A percentile compares a stretch with the other conserved stretches of the same genome.
These are phyloP conservation scores for Teunomyces tritomae DNA, from an alignment of 805 yeast species.

Conservation along the genomic window DNA sequence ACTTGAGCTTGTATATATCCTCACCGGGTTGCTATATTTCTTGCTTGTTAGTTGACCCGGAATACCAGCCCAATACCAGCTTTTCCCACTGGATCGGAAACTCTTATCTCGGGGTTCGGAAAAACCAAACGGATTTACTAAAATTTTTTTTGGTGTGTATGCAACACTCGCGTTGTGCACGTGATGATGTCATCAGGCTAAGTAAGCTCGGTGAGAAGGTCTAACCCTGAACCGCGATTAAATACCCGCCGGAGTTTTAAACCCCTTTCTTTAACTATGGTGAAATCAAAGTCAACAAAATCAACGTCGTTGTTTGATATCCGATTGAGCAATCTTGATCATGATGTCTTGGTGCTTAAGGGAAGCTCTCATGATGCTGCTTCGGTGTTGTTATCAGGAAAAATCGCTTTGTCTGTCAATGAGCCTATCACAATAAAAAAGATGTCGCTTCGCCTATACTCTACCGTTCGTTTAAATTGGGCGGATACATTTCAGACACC, in stretches of 20 bases:
- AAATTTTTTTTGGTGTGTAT: neutral
- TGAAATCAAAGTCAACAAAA: conserved; percentile 13
- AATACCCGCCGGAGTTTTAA: neutral
- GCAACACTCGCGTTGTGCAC: neutral
- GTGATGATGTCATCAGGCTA: neutral
- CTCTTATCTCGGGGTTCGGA: no score
- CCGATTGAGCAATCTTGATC: conserved; percentile 64
- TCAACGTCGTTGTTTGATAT: conserved; percentile 42
- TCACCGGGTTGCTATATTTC: no score
- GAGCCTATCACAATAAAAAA: conserved; percentile 74
- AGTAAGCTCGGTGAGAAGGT: neutral
- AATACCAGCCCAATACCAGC: no score
- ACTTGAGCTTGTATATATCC: no score
- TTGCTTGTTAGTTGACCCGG: no score
- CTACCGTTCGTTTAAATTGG: conserved; percentile 66
- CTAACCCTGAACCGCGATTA: neutral
- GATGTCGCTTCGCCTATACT: conserved; percentile 61
- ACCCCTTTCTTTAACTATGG: neutral
- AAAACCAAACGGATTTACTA: no score
- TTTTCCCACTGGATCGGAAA: no score
- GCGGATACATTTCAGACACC: conserved; percentile 49
- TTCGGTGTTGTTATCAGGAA: conserved; percentile 72
- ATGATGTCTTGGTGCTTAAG: conserved; percentile 75
- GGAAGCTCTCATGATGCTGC: conserved; percentile 79
- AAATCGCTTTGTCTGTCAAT: conserved; percentile 66